These are phyloP conservation scores for Lagenidium giganteum DNA, from an alignment of 352 stramenopile species.

Conservation along the genomic window DNA sequence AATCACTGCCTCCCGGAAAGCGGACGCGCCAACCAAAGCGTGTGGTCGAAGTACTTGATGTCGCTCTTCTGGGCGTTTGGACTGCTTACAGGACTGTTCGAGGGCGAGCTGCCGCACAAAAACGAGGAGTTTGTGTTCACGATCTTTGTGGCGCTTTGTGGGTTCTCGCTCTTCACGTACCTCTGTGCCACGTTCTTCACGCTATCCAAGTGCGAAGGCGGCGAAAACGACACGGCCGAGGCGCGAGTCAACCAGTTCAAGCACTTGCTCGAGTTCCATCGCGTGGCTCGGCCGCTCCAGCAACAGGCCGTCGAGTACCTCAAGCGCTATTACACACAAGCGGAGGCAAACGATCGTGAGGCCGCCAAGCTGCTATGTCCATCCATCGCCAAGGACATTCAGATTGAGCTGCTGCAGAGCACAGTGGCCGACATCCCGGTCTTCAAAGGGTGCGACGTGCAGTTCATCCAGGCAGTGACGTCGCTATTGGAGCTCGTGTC, in stretches of 20 bases:
- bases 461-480: slow-evolving; percentile 57
- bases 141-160: slow-evolving; percentile 42
- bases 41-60: slow-evolving; percentile 33
- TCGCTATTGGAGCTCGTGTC: slow-evolving; percentile 51
- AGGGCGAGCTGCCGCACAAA: slow-evolving; percentile 49
- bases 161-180: slow-evolving; percentile 66
- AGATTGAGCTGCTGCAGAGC: slow-evolving; percentile 49
- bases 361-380: slow-evolving; percentile 51
- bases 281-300: slow-evolving; percentile 40
- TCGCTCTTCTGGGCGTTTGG: slow-evolving; percentile 69
- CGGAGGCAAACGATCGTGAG: slow-evolving; percentile 56
- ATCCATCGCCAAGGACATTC: slow-evolving; percentile 68
- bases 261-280: slow-evolving; percentile 62
- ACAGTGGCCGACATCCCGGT: slow-evolving; percentile 52
- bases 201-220: slow-evolving; percentile 63
- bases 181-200: slow-evolving; percentile 73
- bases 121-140: slow-evolving; percentile 57
- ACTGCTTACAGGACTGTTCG: slow-evolving; percentile 45
- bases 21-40: slow-evolving; percentile 6
- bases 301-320: slow-evolving; percentile 56
- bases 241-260: slow-evolving; percentile 64
- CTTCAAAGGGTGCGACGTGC: slow-evolving; percentile 44
- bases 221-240: slow-evolving; percentile 44
- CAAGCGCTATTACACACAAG: slow-evolving; percentile 59
- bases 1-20: slow-evolving; percentile 45